phyloP scores from a whole-genome alignment of 2,329 filamentous ascomycete species.

The Trichoderma sp. region DNA sequence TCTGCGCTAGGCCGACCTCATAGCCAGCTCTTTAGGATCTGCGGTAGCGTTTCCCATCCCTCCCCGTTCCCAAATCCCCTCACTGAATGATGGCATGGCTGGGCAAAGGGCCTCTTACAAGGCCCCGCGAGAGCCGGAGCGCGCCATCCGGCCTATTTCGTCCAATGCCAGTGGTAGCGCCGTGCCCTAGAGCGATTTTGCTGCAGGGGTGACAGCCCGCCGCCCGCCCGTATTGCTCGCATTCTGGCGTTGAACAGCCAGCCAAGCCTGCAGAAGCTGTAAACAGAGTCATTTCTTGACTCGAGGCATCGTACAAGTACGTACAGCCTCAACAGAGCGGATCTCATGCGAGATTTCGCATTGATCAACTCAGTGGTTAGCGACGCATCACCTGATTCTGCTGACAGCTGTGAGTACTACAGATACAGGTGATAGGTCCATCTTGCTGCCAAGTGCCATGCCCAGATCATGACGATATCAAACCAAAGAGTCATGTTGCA shows the following conservation, averaged over 20 bases:
- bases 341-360: constrained; percentile 1
- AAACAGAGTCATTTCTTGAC: neutral
- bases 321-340: neutral
- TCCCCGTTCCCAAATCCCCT: neutral
- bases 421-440: too few species aligned
- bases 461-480: neutral
- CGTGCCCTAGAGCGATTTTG: neutral
- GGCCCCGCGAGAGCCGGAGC: neutral
- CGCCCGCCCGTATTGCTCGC: constrained; percentile 21
- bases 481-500: constrained; percentile 12
- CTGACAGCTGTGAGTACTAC: too few species aligned
- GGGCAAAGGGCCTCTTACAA: neutral
- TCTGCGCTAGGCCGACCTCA: neutral
- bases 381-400: neutral
- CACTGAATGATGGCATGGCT: constrained; percentile 22
- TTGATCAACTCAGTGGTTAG: neutral
- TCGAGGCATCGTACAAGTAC: neutral
- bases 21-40: neutral
- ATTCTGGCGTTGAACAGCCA: neutral
- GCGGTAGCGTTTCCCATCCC: neutral
- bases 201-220: constrained; percentile 6
- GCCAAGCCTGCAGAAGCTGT: neutral
- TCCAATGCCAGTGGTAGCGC: neutral
- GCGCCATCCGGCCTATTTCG: constrained; percentile 10
- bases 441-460: too few species aligned